Conservation (phyloP, 192 early-diverging fungal genomes). For the Chytriomyces sp. region DNA sequence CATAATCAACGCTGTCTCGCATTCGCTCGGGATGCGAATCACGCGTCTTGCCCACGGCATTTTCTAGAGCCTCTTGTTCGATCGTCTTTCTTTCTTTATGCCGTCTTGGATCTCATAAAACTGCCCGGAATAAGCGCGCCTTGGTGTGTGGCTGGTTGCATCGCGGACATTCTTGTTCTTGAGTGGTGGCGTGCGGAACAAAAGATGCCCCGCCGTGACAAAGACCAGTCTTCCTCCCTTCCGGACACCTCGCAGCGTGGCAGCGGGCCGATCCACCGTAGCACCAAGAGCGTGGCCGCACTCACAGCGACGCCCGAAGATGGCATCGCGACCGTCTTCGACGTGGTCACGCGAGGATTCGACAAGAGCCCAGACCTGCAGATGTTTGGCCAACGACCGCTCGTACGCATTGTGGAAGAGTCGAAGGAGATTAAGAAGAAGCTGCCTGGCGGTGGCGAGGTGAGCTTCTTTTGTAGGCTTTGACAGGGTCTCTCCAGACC, state of each 20-base stretch:
- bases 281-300: not conserved
- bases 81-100: too few relatives aligned
- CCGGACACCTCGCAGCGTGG: not conserved
- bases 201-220: too few relatives aligned
- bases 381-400: too few relatives aligned
- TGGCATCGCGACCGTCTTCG: not conserved
- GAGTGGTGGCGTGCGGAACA: too few relatives aligned
- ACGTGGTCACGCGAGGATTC: not conserved
- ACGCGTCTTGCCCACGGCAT: not conserved
- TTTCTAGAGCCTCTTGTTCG: too few relatives aligned
- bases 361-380: not conserved
- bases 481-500: not conserved
- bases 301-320: not conserved
- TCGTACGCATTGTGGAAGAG: constrained; percentile 71
- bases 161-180: too few relatives aligned
- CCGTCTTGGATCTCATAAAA: too few relatives aligned
- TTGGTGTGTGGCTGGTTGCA: too few relatives aligned
- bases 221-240: not conserved
- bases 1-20: not conserved
- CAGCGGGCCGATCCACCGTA: not conserved
- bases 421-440: constrained; percentile 70
- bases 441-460: constrained; percentile 53
- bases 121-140: too few relatives aligned
- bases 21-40: not conserved
- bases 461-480: constrained; percentile 42